Base-by-base conservation (phyloP, 257 asterid species). In the Scutellaria barbata region DNA sequence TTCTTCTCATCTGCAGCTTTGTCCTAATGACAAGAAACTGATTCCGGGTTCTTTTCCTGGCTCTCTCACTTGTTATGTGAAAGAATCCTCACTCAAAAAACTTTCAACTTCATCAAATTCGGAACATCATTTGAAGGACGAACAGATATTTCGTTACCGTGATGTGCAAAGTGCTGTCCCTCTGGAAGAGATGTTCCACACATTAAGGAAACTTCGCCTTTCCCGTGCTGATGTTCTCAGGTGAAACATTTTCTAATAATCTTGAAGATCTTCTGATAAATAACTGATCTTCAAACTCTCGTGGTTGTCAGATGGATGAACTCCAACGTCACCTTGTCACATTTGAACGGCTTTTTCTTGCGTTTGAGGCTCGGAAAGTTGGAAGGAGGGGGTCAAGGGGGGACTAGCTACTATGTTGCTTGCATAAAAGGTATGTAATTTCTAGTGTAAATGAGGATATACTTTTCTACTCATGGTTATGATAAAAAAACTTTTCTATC, bases 201-300 rank as follows among this genome's bases (percentile, higher is more conserved):
- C 87, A n/a, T 81, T 85, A 70, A 86, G 88, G 75, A 86, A 81
- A 75, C 70, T 93, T 74, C 95, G 86, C 22, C 69, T 90, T 16
- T 88, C 96, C 57, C 98, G 97, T 18, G 63, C 83, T 20, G 87
- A 86, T 52, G 77, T 93, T 76, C 86, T 88, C 77, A 87, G 88
- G 98, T 87, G 69, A 25, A 76, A 4, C 46, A 13, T 59, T 17
- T 58, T 22, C 51, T 7, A 18, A 4, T 16, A 58, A 17, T 17
- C 59, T 50, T 62, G 33, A 59, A 53, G 18, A 40, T 33, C 43
- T 37, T 68, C 40, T 58, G 14, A 52, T 53, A 17, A 7, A 30
- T 68, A 71, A 73, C 65, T 80, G 50, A 65, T 64, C 40, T 79
- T 30, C 52, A 14, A 59, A 48, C 54, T 42, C 16, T 16, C 45